Conservation (phyloP, 345 rosid species). For the Brassica cretica region DNA sequence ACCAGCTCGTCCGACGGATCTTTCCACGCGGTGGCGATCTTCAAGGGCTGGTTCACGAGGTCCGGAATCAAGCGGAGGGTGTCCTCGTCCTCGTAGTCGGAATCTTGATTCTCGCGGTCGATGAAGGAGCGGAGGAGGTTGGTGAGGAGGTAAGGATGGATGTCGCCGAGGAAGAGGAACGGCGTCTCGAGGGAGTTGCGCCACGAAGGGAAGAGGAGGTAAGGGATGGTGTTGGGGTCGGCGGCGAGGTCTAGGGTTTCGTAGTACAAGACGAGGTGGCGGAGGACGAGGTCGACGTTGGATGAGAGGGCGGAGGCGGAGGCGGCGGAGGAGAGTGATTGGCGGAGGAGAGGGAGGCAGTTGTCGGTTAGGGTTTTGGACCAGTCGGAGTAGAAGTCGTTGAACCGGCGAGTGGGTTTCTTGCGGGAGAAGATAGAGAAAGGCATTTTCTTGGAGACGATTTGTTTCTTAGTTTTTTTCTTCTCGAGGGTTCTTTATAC, state of each 20-base stretch:
- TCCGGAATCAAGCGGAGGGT: not conserved
- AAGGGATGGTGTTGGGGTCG: conserved; percentile 48
- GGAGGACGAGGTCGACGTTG: conserved; percentile 60
- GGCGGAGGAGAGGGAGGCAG: conserved; percentile 72
- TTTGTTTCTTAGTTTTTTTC: not conserved
- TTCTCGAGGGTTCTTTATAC: not conserved
- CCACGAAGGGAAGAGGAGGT: conserved; percentile 77
- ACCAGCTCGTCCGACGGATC: conserved; percentile 49
- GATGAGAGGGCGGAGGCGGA: conserved; percentile 52
- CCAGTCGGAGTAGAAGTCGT: conserved; percentile 67
- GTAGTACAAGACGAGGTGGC: conserved; percentile 73
- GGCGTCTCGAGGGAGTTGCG: conserved; percentile 68
- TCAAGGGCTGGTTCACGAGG: conserved; percentile 24
- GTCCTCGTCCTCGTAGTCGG: conserved; percentile 23
- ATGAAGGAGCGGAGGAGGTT: conserved; percentile 71
- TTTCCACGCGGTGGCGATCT: conserved; percentile 60
- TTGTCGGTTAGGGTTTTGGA: conserved; percentile 50
- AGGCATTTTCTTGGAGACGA: conserved; percentile 45
- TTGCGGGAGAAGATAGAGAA: conserved; percentile 54
- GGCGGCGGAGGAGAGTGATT: conserved; percentile 58
- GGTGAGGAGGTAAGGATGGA: conserved; percentile 83
- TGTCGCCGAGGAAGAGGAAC: conserved; percentile 83
- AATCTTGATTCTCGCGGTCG: conserved; percentile 43
- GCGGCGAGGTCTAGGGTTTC: conserved; percentile 74
- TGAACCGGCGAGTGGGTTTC: conserved; percentile 57